Evolutionary conservation across 2,329 filamentous ascomycete species (phyloP).

Genomic region (Diaporthe destruens): DNA sequence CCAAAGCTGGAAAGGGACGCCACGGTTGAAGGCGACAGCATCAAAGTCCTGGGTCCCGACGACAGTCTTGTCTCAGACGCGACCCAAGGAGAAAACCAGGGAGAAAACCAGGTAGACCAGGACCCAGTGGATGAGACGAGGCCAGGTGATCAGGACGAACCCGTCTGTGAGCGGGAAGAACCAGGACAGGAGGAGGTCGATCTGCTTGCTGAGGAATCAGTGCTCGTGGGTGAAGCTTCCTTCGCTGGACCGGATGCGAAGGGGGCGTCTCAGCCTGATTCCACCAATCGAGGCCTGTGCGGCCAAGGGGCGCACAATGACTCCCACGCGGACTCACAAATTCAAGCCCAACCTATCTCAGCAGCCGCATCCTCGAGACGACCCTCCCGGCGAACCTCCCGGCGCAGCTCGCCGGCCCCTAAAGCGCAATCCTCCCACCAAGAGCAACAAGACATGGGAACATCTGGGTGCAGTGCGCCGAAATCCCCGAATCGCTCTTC

Average conservation of each 20-base stretch:
- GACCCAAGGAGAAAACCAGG: background rate
- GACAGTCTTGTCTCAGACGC: background rate
- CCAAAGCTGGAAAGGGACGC: background rate
- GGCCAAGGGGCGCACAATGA: background rate
- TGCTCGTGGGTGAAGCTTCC: constrained; percentile 14
- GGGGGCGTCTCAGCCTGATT: background rate
- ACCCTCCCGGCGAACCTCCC: constrained; percentile 7
- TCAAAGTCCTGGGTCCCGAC: background rate
- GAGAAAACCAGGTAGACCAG: background rate
- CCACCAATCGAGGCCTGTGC: background rate
- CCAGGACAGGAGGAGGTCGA: constrained; percentile 33
- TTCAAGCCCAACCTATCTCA: background rate
- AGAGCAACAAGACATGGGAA: background rate
- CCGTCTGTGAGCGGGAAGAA: background rate
- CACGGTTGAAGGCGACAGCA: constrained; percentile 14
- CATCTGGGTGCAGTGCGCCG: too few relatives aligned
- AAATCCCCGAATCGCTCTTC: constrained; percentile 8
- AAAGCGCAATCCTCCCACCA: background rate
- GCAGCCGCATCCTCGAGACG: background rate
- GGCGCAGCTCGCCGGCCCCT: constrained; percentile 5
- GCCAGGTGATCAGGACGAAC: background rate
- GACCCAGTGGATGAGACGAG: background rate
- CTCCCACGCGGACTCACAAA: background rate
- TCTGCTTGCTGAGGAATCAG: constrained; percentile 33
- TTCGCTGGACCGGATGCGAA: background rate